Base-by-base conservation (phyloP, 2,329 filamentous ascomycete species). In the Sarocladium brachiariae region DNA sequence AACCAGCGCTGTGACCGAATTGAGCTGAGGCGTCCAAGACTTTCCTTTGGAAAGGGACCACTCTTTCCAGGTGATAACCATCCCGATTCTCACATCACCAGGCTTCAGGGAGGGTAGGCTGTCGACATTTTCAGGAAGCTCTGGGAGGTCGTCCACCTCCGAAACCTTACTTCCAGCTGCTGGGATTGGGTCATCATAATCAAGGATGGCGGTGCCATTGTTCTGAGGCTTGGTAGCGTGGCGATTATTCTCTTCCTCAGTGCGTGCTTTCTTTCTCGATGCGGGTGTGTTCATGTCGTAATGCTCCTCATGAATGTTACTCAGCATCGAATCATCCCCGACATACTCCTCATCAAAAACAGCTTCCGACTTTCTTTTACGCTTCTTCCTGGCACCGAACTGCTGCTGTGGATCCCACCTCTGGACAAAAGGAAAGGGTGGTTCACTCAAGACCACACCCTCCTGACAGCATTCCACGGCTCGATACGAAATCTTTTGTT, bases 391-490 rank as follows among this genome's bases (percentile, higher is more conserved):
- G 4, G 58, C 61, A 2, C 63, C 63, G 48, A 60, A 67, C 56
- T 70, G 69, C 59, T 91, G 87, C 54, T 89, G 84, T 3, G 80
- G 77, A 65, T 95, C 89, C 92, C 91, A 96, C 43, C 87, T 80
- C 65, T 96, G 90, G 14, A 87, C 74, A 64, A 96, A 96, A 0
- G 91, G 91, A 61, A 95, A 96, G 0, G 91, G 88, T 0, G 92
- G 91, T 30, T 87, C 78, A 50, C 79, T 86, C 41, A 95, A 72
- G 27, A 77, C 70, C 34, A 89, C 70, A 4, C 75, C 78, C 25
- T 87, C 78, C n/a, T 87, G 76, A 54, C 83, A 81, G 66, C 91
- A 96, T 64, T 97, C 92, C 1, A 95, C 87, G 19, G 89, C 91
- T 21, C 80, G 78, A 54, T 95, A 81, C 10, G 72, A 77, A 53